phyloP scores from a whole-genome alignment of 2,329 filamentous ascomycete species.

The Aspergillus pseudotamarii region DNA sequence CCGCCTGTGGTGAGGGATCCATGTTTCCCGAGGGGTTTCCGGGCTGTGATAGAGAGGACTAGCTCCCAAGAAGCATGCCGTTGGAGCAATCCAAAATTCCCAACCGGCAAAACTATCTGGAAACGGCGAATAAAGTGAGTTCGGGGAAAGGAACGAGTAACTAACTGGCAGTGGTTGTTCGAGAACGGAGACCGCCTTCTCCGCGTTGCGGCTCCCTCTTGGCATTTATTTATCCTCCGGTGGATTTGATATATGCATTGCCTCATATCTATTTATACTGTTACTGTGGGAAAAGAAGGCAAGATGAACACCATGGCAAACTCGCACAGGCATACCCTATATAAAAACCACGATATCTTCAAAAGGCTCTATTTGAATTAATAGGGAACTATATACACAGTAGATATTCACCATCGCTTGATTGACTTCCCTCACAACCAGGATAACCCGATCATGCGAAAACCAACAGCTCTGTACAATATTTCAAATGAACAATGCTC shows the following conservation, averaged over 20 bases:
- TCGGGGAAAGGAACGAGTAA: neutral
- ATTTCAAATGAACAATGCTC: conserved; percentile 7
- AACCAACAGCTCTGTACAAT: conserved; percentile 7
- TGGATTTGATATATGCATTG: neutral
- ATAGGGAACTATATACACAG: conserved; percentile 9
- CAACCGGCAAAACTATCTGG: neutral
- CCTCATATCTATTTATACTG: too few relatives aligned
- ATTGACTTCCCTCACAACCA: neutral
- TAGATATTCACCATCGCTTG: neutral
- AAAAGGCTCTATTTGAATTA: conserved; percentile 2
- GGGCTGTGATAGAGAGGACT: conserved; percentile 21
- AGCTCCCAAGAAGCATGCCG: conserved; percentile 32
- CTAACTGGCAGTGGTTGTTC: neutral
- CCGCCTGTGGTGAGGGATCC: conserved; percentile 52
- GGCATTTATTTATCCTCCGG: neutral
- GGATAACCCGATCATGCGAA: neutral
- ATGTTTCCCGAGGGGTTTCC: conserved; percentile 38
- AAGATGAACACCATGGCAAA: neutral
- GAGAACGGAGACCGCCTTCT: conserved; percentile 17
- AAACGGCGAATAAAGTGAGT: neutral
- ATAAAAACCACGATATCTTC: neutral
- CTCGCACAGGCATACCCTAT: neutral
- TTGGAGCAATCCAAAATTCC: conserved; percentile 12
- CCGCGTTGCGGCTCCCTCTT: conserved; percentile 15
- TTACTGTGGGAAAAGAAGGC: too few relatives aligned